These are phyloP conservation scores for Benincasa hispida DNA, from an alignment of 306 rosid genomes.

Conservation along the genomic window DNA sequence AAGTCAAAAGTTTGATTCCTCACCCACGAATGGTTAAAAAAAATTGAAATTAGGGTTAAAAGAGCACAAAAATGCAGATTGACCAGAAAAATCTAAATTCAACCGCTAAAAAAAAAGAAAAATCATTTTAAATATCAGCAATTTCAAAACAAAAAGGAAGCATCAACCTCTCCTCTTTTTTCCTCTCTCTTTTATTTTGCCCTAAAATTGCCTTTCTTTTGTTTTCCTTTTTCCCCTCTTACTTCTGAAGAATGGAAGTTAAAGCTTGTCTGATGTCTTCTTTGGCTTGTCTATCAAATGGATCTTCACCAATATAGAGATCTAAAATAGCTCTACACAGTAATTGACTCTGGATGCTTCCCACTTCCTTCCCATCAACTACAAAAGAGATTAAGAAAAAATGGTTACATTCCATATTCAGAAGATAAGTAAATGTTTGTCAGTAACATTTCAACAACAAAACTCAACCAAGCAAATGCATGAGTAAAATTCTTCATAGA, in stretches of 20 bases:
- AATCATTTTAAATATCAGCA: neutral
- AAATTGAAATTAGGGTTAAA: neutral
- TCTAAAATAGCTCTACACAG: slow-evolving; percentile 67
- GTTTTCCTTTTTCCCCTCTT: slow-evolving; percentile 7
- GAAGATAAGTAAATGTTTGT: neutral
- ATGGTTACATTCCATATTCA: neutral
- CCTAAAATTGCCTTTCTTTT: neutral
- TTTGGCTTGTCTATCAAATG: slow-evolving; percentile 81
- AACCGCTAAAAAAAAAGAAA: neutral
- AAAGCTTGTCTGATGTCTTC: slow-evolving; percentile 53
- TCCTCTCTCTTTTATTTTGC: neutral
- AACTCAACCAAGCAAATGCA: neutral
- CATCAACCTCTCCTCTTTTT: neutral
- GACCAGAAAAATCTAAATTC: neutral
- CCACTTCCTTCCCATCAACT: slow-evolving; percentile 94
- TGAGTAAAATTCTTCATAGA: neutral
- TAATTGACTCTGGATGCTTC: slow-evolving; percentile 74
- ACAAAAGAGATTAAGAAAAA: neutral
- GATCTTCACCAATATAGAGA: slow-evolving; percentile 74
- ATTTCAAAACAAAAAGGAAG: neutral
- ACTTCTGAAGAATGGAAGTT: slow-evolving; percentile 37
- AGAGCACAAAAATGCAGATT: neutral
- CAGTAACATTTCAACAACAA: neutral
- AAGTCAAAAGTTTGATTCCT: no score
- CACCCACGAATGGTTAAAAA: no score